Percentiles rank a stretch among this genome's conserved stretches.
phyloP scores from a whole-genome alignment of 73 alveolate species.

The Effrenium voratum region DNA sequence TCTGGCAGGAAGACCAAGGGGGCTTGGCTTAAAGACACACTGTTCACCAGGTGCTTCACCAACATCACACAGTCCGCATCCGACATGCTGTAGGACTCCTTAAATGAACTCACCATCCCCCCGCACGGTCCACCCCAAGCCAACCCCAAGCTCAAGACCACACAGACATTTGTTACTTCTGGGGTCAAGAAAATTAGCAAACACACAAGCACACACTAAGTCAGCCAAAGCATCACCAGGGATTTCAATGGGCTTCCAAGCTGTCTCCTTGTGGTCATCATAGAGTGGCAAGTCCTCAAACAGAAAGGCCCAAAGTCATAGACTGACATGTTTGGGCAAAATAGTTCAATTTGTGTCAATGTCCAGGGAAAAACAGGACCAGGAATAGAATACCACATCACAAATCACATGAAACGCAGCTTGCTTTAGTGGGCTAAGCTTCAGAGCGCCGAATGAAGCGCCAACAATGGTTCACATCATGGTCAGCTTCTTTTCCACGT shows the following conservation, averaged over 20 bases:
- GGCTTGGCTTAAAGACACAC: not conserved
- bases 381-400: not conserved
- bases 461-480: constrained; percentile 15
- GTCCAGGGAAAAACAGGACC: not conserved
- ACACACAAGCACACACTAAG: too few species aligned
- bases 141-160: too few species aligned
- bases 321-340: not conserved
- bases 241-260: not conserved
- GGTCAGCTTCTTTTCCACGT: not conserved
- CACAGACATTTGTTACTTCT: too few species aligned
- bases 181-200: too few species aligned
- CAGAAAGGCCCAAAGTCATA: not conserved
- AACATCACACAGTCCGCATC: not conserved
- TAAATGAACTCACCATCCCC: too few species aligned
- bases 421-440: not conserved
- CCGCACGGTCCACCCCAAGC: too few species aligned
- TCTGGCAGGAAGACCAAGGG: constrained; percentile 14
- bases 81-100: not conserved
- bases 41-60: not conserved
- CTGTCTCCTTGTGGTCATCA: not conserved
- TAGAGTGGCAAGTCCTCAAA: constrained; percentile 10
- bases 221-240: not conserved
- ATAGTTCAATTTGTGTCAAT: not conserved
- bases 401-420: not conserved
- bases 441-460: constrained; percentile 8